Percentiles rank a stretch among this genome's conserved stretches.
phyloP scores from a whole-genome alignment of 2,329 filamentous ascomycete species.

The Acephala macrosclerotiorum region DNA sequence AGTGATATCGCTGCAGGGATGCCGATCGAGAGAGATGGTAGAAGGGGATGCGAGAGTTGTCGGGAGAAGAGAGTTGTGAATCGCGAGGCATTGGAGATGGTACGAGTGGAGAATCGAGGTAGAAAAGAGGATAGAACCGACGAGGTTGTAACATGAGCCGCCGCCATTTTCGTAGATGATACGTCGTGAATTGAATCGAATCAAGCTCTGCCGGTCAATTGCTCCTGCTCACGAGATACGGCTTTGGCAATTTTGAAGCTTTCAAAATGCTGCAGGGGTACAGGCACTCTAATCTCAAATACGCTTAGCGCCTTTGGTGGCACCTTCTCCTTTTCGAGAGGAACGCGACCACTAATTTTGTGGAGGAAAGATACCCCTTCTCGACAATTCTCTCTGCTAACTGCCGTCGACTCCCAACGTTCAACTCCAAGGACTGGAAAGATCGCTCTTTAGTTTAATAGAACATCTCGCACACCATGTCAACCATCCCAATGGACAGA shows the following conservation, averaged over 20 bases:
- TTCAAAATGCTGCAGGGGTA: slow-evolving; percentile 27
- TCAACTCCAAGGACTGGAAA: slow-evolving; percentile 8
- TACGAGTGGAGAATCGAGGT: slow-evolving; percentile 57
- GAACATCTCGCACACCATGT: slow-evolving; percentile 38
- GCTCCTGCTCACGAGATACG: slow-evolving; percentile 6
- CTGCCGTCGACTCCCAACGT: slow-evolving; percentile 16
- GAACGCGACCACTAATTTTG: slow-evolving; percentile 40
- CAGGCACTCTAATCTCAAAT: slow-evolving; percentile 21
- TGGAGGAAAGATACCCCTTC: slow-evolving; percentile 35
- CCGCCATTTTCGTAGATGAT: slow-evolving; percentile 52
- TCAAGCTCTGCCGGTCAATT: slow-evolving; percentile 10
- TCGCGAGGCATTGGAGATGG: slow-evolving; percentile 51
- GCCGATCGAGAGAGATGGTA: slow-evolving; percentile 63
- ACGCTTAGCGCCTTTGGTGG: slow-evolving; percentile 22
- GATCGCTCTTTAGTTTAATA: slow-evolving; percentile 18
- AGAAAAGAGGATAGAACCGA: slow-evolving; percentile 59
- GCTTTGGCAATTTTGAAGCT: slow-evolving; percentile 33
- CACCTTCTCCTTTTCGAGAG: slow-evolving; percentile 32
- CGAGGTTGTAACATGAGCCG: slow-evolving; percentile 48
- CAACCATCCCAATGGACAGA: slow-evolving; percentile 41
- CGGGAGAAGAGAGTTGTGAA: slow-evolving; percentile 54
- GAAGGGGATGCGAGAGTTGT: slow-evolving; percentile 54
- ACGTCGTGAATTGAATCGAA: slow-evolving; percentile 4
- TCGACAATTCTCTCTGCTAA: slow-evolving; percentile 31
- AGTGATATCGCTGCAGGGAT: slow-evolving; percentile 66